Percentiles rank a stretch among this genome's conserved stretches.
Evolutionary conservation across 1,284 basidiomycete species (phyloP).

Genomic region (Ustilago esculenta): DNA sequence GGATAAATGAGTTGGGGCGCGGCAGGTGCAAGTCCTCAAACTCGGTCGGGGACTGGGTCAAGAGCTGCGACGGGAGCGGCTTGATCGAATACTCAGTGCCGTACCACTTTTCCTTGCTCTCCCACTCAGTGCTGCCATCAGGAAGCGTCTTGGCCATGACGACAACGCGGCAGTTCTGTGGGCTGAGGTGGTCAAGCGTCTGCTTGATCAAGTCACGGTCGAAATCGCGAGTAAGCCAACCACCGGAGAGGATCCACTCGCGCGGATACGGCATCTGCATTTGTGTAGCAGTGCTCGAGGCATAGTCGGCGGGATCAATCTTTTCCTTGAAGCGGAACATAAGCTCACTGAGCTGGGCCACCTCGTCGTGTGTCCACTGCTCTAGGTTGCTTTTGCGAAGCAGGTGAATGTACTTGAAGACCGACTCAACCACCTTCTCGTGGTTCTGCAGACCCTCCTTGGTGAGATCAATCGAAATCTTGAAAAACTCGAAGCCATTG

Average conservation of each 20-base stretch:
- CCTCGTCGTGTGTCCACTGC: constrained; percentile 81
- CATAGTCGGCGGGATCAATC: constrained; percentile 80
- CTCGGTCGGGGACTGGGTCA: constrained; percentile 25
- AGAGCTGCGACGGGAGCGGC: constrained; percentile 48
- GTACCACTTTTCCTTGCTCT: constrained; percentile 64
- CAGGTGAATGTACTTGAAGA: constrained; percentile 89
- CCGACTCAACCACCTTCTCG: constrained; percentile 76
- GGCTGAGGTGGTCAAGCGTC: constrained; percentile 74
- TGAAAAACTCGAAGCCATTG: constrained; percentile 89
- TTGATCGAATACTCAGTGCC: constrained; percentile 65
- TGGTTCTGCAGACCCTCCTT: constrained; percentile 88
- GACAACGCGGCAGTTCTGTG: constrained; percentile 77
- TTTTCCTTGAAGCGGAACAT: constrained; percentile 92
- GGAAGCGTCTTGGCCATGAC: constrained; percentile 76
- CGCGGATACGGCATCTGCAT: constrained; percentile 84
- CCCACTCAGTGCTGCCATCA: constrained; percentile 52
- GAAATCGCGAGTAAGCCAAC: constrained; percentile 81
- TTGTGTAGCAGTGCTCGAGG: constrained; percentile 78
- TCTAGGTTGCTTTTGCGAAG: constrained; percentile 78
- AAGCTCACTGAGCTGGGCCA: constrained; percentile 77
- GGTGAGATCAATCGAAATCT: constrained; percentile 82
- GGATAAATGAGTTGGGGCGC: constrained; percentile 64
- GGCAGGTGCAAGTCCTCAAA: constrained; percentile 62
- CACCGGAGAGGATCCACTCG: constrained; percentile 80
- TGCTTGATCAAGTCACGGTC: constrained; percentile 75